Conservation (phyloP, 1,139 yeast species). For the Candida buenavistaensis region DNA sequence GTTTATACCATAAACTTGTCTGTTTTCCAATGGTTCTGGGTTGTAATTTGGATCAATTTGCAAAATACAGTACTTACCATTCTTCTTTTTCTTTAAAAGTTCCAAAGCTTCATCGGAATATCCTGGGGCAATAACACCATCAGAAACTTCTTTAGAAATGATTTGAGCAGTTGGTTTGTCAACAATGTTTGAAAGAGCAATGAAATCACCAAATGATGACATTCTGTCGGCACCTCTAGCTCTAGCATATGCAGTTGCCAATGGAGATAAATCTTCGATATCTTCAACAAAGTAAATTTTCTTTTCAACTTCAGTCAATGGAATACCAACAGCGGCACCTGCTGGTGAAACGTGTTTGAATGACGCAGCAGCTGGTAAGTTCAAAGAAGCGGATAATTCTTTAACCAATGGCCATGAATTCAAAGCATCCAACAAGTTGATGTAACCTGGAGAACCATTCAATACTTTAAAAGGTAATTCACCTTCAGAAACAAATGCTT, state of each 20-base stretch:
- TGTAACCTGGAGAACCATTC: conserved; percentile 95
- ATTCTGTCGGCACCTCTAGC: conserved; percentile 99
- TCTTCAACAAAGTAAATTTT: conserved; percentile 93
- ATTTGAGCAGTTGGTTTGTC: conserved; percentile 96
- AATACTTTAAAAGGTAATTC: conserved; percentile 92
- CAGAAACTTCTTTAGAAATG: conserved; percentile 95
- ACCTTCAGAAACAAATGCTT: conserved; percentile 85
- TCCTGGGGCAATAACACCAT: conserved; percentile 99
- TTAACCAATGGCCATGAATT: conserved; percentile 99
- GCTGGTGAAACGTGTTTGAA: conserved; percentile 99
- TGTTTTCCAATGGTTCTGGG: conserved; percentile 79
- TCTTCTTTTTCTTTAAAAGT: conserved; percentile 86
- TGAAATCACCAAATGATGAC: conserved; percentile 98
- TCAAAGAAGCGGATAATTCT: conserved; percentile 91
- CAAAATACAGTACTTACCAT: conserved; percentile 93
- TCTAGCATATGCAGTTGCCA: conserved; percentile 97
- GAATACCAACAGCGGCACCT: conserved; percentile 96
- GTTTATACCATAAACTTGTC: conserved; percentile 95
- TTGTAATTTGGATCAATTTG: conserved; percentile 93
- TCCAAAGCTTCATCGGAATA: conserved; percentile 89
- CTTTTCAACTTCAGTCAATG: conserved; percentile 87
- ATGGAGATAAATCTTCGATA: conserved; percentile 91
- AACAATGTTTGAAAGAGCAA: conserved; percentile 93
- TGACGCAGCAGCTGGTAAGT: conserved; percentile 97
- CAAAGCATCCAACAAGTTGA: conserved; percentile 91